Base-by-base conservation (phyloP, 169 alveolate species). In the Condylostoma magnum region DNA sequence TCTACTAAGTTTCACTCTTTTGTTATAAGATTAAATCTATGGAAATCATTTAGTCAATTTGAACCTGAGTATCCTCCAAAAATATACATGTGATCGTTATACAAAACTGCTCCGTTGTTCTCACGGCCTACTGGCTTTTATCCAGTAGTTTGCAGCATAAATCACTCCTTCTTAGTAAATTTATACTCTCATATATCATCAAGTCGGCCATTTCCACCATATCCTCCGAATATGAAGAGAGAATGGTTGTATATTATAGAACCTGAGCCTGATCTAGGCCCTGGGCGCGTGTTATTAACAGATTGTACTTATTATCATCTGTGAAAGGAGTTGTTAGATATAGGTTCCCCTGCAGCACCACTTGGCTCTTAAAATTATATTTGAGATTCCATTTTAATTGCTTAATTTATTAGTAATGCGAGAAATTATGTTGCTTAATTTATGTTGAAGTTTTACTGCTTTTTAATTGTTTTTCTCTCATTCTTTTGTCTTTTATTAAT, bases 61-160 rank as follows among this genome's bases (percentile, higher is more conserved):
- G 77, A 76, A 27, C 95, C 97, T 34, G 90, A 90, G 52, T 88
- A 89, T 1, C 97, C 97, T 27, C 97, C 97, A 77, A 88, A 93
- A 22, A 93, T 80, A 71, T 87, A 90, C 92, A 90, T 82, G 10
- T 83, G 56, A 52, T 80, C 88, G 31, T 90, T 89, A 56, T 88
- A 89, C 22, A 90, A 89, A 31, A 88, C 92, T 28, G 95, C 95
- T 22, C 90, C 90, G 79, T 83, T 87, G 71, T 81, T 83, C 69
- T 83, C 90, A 47, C 93, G 43, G 0, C 83, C 85, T 46, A 77
- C 67, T n/a, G 93, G 93, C 2, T 54, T 65, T 12, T 68, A 33
- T 4, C 87, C 86, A 12, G 18, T 43, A 4, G 86, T 51, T 3
- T 79, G 28, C 50, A 79, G 33, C 36, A 57, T 67, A 3, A 38